phyloP scores from a whole-genome alignment of 768 basidiomycete genomes.

The Suillus spraguei region DNA sequence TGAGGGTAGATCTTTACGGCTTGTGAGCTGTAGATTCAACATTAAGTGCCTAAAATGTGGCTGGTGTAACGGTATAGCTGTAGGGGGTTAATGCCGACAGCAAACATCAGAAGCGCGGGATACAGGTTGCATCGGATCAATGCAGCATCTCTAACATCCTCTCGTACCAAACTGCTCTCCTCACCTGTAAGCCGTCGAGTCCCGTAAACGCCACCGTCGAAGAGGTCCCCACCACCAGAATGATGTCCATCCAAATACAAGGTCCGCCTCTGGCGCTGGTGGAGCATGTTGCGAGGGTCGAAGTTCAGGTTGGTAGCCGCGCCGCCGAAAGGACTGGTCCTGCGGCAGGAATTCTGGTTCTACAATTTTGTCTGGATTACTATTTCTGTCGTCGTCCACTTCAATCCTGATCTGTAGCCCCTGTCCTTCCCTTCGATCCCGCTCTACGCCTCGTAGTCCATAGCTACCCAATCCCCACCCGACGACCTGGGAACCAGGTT shows the following conservation, averaged over 20 bases:
- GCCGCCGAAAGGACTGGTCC: conserved; percentile 18
- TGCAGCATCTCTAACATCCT: neutral
- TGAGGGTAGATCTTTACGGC: neutral
- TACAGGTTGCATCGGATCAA: conserved; percentile 1
- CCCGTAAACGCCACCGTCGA: conserved; percentile 71
- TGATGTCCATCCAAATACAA: conserved; percentile 35
- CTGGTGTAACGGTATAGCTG: conserved; percentile 4
- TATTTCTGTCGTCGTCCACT: conserved; percentile 27
- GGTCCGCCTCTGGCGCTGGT: conserved; percentile 11
- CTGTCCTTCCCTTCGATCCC: conserved; percentile 26
- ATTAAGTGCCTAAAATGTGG: conserved; percentile 7
- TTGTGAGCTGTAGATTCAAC: neutral
- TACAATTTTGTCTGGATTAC: neutral
- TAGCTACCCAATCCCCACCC: conserved; percentile 82
- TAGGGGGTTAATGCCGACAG: neutral
- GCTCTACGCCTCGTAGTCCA: conserved; percentile 44
- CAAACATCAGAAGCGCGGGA: neutral
- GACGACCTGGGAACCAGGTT: conserved; percentile 32
- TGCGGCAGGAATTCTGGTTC: conserved; percentile 19
- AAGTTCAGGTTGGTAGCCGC: conserved; percentile 10
- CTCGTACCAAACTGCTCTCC: neutral
- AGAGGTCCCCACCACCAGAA: conserved; percentile 86
- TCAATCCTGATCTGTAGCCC: conserved; percentile 18
- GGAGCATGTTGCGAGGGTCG: conserved; percentile 12
- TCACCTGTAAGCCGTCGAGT: conserved; percentile 67